Evolutionary conservation across 306 rosid species (phyloP).

Genomic region (Cucurbita ficifolia): DNA sequence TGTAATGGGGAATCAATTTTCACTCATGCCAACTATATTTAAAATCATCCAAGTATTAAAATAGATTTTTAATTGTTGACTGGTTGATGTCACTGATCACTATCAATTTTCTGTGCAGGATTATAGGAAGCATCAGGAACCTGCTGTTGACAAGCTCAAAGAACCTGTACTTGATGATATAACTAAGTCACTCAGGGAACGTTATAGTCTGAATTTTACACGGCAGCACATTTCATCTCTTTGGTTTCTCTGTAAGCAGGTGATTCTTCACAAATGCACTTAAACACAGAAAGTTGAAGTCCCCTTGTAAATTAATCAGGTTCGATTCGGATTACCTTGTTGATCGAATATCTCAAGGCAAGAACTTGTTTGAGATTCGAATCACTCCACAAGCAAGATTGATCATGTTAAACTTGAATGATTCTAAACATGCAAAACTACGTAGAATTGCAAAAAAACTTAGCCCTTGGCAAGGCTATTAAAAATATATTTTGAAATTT

Average conservation of each 20-base stretch:
- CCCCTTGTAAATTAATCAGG: neutral
- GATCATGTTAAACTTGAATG: no score
- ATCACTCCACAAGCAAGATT: no score
- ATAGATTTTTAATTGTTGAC: neutral
- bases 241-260: slow-evolving; percentile 98
- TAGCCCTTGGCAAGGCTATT: neutral
- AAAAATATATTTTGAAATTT: neutral
- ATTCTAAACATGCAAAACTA: no score
- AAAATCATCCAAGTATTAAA: neutral
- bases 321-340: no score
- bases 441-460: no score
- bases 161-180: slow-evolving; percentile 60
- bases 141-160: slow-evolving; percentile 61
- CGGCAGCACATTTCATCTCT: slow-evolving; percentile 61
- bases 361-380: no score
- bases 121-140: slow-evolving; percentile 56
- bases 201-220: slow-evolving; percentile 56
- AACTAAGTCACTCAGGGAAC: slow-evolving; percentile 36
- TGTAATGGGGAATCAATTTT: no score
- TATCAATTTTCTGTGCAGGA: slow-evolving; percentile 27
- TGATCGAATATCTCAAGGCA: no score
- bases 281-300: neutral
- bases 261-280: slow-evolving; percentile 10
- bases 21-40: no score
- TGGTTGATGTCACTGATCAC: slow-evolving; percentile 3